phyloP scores from a whole-genome alignment of 441 rosid species.

The Jatropha multifida region DNA sequence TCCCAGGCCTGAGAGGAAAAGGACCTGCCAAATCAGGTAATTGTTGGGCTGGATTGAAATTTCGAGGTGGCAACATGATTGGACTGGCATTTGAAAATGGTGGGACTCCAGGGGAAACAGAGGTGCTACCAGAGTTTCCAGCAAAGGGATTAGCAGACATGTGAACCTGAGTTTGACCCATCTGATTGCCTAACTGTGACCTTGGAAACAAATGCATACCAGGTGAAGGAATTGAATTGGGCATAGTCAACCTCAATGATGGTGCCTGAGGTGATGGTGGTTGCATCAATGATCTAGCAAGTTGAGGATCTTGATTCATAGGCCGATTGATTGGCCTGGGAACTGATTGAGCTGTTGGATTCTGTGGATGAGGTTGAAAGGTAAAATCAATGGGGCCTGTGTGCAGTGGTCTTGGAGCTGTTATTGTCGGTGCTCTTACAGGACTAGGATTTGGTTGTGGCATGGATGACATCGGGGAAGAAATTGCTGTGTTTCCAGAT shows the following conservation, averaged over 20 bases:
- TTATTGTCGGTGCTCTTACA: constrained; percentile 30
- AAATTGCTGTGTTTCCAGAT: constrained; percentile 23
- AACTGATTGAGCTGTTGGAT: constrained; percentile 36
- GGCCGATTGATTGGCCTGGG: constrained; percentile 44
- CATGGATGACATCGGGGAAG: constrained; percentile 30
- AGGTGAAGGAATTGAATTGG: constrained; percentile 41
- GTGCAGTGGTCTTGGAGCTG: constrained; percentile 37
- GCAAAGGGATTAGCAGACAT: constrained; percentile 28
- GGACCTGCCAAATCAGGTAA: constrained; percentile 38
- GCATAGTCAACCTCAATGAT: constrained; percentile 35
- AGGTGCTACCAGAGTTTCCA: constrained; percentile 29
- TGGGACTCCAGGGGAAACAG: constrained; percentile 38
- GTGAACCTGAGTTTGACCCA: constrained; percentile 39
- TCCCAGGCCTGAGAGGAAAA: constrained; percentile 56
- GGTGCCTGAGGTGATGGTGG: constrained; percentile 38
- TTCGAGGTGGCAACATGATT: constrained; percentile 31
- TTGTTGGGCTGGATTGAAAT: constrained; percentile 40
- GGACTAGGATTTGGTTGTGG: constrained; percentile 27
- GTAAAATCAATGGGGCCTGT: constrained; percentile 57
- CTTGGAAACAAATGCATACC: constrained; percentile 41
- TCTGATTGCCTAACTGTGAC: constrained; percentile 47
- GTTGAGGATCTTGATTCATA: constrained; percentile 24
- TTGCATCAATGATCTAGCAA: constrained; percentile 28
- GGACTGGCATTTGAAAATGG: constrained; percentile 43
- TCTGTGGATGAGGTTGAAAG: constrained; percentile 51